These are phyloP conservation scores for Coemansia biformis DNA, from an alignment of 192 early-diverging fungal species.

Conservation along the genomic window DNA sequence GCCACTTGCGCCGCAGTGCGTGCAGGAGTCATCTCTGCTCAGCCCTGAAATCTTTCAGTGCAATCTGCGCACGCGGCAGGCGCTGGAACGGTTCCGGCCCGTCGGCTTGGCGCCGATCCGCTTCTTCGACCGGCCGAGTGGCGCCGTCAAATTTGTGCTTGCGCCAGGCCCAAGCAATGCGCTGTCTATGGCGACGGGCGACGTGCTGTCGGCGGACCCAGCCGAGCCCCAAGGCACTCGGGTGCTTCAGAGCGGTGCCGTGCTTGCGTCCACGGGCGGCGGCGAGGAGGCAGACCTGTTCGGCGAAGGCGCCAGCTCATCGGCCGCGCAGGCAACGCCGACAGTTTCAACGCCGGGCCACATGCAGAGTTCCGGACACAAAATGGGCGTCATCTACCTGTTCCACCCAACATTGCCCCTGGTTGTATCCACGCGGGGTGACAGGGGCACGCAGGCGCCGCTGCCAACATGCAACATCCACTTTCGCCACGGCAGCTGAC, in stretches of 20 bases:
- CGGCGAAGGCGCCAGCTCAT: not conserved
- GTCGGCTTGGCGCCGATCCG: constrained; percentile 27
- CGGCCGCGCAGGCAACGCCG: not conserved
- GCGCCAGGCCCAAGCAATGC: constrained; percentile 21
- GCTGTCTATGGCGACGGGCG: not conserved
- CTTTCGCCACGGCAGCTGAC: constrained; percentile 7
- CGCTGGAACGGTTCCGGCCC: constrained; percentile 32
- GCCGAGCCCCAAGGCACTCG: not conserved
- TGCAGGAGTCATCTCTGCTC: constrained; percentile 39
- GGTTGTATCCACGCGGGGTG: constrained; percentile 35
- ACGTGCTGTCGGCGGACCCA: not conserved
- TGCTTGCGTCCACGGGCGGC: constrained; percentile 28
- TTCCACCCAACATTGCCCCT: constrained; percentile 38
- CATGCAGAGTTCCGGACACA: not conserved
- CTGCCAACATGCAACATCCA: constrained; percentile 36
- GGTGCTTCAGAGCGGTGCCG: constrained; percentile 15
- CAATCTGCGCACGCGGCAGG: constrained; percentile 42
- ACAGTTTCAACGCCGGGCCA: not conserved
- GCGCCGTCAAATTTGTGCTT: constrained; percentile 37
- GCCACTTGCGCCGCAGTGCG: constrained; percentile 40
- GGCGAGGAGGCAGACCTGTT: constrained; percentile 15
- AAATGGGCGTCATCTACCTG: constrained; percentile 25
- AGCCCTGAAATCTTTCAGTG: constrained; percentile 36
- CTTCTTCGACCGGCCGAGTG: constrained; percentile 35
- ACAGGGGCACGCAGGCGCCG: constrained; percentile 12